Conservation (phyloP, 2,329 filamentous ascomycete genomes). For the Clonostachys chloroleuca region DNA sequence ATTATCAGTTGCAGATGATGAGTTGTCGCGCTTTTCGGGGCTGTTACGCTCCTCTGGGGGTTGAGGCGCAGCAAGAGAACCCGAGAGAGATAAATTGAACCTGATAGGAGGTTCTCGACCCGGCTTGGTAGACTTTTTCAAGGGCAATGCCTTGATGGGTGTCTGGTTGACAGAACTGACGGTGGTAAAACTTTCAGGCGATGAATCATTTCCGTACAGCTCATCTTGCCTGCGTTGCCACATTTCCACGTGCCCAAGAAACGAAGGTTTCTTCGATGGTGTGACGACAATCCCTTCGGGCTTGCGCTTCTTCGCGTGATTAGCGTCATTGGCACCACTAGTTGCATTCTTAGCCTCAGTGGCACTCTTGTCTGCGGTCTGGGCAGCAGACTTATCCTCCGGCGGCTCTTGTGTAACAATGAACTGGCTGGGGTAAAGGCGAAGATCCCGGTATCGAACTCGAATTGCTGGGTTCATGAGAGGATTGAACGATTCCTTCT, state of each 20-base stretch:
- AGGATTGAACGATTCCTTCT: constrained; percentile 64
- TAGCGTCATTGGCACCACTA: constrained; percentile 5
- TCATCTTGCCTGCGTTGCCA: constrained; percentile 40
- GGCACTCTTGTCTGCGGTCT: constrained; percentile 10
- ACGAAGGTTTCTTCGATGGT: constrained; percentile 30
- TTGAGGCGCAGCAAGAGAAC: too few species aligned
- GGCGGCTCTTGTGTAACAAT: constrained; percentile 48
- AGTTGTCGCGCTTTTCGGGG: too few species aligned
- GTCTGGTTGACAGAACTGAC: constrained; percentile 1
- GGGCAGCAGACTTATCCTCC: constrained; percentile 11
- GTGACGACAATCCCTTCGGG: constrained; percentile 28
- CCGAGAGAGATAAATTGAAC: too few species aligned
- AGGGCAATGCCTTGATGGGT: neutral
- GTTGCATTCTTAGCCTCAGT: constrained; percentile 14
- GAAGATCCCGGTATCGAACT: constrained; percentile 73
- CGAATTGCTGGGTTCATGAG: constrained; percentile 63
- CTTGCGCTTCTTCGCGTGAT: constrained; percentile 50
- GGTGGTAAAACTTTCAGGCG: neutral
- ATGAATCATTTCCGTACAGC: constrained; percentile 16
- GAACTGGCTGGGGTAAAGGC: constrained; percentile 65
- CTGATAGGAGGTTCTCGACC: neutral
- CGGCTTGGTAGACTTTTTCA: neutral
- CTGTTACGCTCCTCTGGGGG: too few species aligned
- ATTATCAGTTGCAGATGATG: too few species aligned
- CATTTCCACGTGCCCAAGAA: constrained; percentile 34